A percentile compares a stretch with the other conserved stretches of the same genome.
These are phyloP conservation scores for Zarea fungicola DNA, from an alignment of 2,329 filamentous ascomycete genomes.

Conservation along the genomic window DNA sequence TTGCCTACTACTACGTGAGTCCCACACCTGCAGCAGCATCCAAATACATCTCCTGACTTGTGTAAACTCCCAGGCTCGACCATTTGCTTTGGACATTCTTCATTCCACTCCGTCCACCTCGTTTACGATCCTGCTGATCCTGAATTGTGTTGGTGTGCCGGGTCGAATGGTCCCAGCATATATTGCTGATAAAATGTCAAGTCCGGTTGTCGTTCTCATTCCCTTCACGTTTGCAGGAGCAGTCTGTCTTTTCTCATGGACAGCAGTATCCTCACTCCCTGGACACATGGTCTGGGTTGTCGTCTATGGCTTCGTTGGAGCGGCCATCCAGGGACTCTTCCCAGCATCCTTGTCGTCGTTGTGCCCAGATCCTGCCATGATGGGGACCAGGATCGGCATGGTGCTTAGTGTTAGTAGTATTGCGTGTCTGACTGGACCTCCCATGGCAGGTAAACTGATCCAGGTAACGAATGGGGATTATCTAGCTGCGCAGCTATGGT, in stretches of 20 bases:
- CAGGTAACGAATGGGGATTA: conserved; percentile 38
- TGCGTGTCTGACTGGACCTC: conserved; percentile 48
- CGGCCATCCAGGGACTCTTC: conserved; percentile 61
- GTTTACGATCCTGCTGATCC: conserved; percentile 53
- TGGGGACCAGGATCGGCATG: conserved; percentile 56
- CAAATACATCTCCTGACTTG: neutral
- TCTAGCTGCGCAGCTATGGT: conserved; percentile 46
- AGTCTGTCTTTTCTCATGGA: conserved; percentile 47
- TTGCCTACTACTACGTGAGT: conserved; percentile 43
- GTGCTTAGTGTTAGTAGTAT: conserved; percentile 52
- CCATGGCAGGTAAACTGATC: conserved; percentile 48
- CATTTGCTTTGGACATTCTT: conserved; percentile 36
- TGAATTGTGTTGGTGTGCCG: conserved; percentile 53
- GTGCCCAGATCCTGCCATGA: conserved; percentile 47
- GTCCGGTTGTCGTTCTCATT: conserved; percentile 51
- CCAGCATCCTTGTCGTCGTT: conserved; percentile 46
- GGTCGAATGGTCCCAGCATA: conserved; percentile 50
- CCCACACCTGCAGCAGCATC: neutral
- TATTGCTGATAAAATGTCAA: conserved; percentile 49
- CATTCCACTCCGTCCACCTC: conserved; percentile 43
- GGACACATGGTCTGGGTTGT: conserved; percentile 55
- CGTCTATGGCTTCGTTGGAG: conserved; percentile 59
- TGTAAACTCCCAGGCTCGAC: conserved; percentile 29
- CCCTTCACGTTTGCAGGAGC: conserved; percentile 43
- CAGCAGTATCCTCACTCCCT: conserved; percentile 35